phyloP scores from a whole-genome alignment of 257 asterid species.

The Solanum verrucosum region DNA sequence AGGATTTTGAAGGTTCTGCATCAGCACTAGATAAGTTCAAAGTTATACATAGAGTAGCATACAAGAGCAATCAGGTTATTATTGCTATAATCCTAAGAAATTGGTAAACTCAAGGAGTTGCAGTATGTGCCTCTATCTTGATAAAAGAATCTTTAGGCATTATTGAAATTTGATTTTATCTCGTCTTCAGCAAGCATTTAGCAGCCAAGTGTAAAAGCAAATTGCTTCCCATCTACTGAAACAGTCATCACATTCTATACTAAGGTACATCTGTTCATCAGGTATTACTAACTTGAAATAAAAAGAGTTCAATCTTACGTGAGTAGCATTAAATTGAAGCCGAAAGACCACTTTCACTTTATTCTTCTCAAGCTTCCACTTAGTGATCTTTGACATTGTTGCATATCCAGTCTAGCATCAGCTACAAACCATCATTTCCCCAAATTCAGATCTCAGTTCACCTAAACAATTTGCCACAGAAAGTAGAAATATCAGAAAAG shows the following conservation, averaged over 20 bases:
- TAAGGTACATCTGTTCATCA: neutral
- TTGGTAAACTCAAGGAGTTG: neutral
- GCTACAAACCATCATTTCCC: conserved; percentile 12
- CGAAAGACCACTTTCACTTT: conserved; percentile 98
- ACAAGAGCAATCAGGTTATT: neutral
- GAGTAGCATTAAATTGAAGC: conserved; percentile 96
- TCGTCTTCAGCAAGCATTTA: neutral
- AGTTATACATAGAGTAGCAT: neutral
- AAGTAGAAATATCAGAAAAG: neutral
- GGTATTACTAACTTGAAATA: neutral
- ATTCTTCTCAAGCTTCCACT: conserved; percentile 97
- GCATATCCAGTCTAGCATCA: conserved; percentile 35
- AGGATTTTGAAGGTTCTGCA: neutral
- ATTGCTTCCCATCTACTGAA: neutral
- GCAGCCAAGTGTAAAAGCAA: neutral
- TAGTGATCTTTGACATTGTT: conserved; percentile 76
- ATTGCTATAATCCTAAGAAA: neutral
- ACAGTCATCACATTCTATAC: neutral
- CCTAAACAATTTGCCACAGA: neutral
- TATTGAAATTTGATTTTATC: neutral
- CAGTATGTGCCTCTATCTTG: neutral
- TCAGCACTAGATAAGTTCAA: neutral
- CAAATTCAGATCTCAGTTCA: conserved; percentile 4
- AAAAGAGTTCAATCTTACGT: conserved; percentile 38
- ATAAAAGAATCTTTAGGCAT: neutral